A percentile compares a stretch with the other conserved stretches of the same genome.
Evolutionary conservation across 2,329 filamentous ascomycete genomes (phyloP).

Genomic region (Paecilomyces sp.): DNA sequence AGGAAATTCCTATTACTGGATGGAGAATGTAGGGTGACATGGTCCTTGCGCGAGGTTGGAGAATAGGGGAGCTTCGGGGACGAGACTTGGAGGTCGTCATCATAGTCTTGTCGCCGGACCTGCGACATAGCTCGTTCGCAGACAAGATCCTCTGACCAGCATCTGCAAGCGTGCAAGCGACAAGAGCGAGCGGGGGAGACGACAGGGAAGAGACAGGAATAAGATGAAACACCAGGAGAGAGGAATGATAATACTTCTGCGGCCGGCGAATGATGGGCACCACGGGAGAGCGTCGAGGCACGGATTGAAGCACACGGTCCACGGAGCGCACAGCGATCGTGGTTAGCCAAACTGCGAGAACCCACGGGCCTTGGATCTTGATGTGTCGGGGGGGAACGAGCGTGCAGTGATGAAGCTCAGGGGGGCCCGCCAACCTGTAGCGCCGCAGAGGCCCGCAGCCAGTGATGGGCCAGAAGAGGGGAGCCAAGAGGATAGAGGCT

Average conservation of each 20-base stretch:
- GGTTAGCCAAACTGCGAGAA: neutral
- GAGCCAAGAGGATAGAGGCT: neutral
- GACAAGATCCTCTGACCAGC: constrained; percentile 8
- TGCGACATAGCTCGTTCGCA: constrained; percentile 27
- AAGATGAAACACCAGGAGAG: neutral
- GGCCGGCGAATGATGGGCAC: constrained; percentile 1
- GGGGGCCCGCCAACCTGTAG: neutral
- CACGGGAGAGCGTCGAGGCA: neutral
- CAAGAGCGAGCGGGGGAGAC: constrained; percentile 5
- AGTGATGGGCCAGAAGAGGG: neutral
- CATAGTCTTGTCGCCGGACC: constrained; percentile 20
- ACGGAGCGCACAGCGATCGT: neutral
- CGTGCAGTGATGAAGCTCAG: constrained; percentile 2
- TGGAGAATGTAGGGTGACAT: constrained; percentile 8
- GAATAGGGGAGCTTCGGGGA: constrained; percentile 1
- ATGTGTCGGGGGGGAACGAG: neutral
- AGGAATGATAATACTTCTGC: neutral
- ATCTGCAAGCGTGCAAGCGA: constrained; percentile 3
- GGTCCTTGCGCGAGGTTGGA: constrained; percentile 5
- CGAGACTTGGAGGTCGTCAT: constrained; percentile 10
- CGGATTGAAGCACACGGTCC: neutral
- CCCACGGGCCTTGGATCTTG: neutral
- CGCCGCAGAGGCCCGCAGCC: neutral
- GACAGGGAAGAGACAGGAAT: neutral
- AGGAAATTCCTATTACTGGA: constrained; percentile 20